Conservation (phyloP, 75 land plant species). For the Picea sitchensis region DNA sequence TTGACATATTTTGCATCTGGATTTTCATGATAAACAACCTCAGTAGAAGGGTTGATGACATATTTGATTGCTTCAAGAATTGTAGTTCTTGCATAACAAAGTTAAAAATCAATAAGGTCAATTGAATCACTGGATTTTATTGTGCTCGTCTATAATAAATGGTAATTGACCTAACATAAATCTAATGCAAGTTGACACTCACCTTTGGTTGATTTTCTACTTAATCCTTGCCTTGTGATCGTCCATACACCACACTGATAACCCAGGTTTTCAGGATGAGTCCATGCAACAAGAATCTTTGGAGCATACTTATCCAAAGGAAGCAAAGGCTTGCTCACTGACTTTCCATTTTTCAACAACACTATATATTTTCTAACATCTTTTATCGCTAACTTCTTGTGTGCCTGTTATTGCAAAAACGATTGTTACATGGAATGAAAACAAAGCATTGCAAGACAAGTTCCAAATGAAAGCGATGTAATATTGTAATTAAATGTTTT, state of each 20-base stretch:
- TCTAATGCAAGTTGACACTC: neutral
- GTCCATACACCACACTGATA: constrained; percentile 93
- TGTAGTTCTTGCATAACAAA: constrained; percentile 29
- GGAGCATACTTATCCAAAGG: constrained; percentile 43
- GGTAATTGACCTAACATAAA: neutral
- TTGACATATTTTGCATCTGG: constrained; percentile 22
- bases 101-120: neutral
- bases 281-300: constrained; percentile 61
- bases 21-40: constrained; percentile 31
- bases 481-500: neutral
- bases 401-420: constrained; percentile 25
- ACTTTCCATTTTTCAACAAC: constrained; percentile 53
- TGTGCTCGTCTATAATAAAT: neutral
- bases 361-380: constrained; percentile 60
- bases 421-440: neutral
- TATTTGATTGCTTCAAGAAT: constrained; percentile 27
- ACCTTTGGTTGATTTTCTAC: constrained; percentile 50
- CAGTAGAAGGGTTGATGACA: constrained; percentile 17
- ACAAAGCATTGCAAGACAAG: neutral
- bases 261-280: constrained; percentile 75
- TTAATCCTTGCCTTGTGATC: constrained; percentile 64
- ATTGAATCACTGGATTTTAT: neutral
- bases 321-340: constrained; percentile 23
- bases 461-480: neutral
- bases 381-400: constrained; percentile 50